These are phyloP conservation scores for Tetracladium marchalianum DNA, from an alignment of 495 filamentous ascomycete species.

Conservation along the genomic window DNA sequence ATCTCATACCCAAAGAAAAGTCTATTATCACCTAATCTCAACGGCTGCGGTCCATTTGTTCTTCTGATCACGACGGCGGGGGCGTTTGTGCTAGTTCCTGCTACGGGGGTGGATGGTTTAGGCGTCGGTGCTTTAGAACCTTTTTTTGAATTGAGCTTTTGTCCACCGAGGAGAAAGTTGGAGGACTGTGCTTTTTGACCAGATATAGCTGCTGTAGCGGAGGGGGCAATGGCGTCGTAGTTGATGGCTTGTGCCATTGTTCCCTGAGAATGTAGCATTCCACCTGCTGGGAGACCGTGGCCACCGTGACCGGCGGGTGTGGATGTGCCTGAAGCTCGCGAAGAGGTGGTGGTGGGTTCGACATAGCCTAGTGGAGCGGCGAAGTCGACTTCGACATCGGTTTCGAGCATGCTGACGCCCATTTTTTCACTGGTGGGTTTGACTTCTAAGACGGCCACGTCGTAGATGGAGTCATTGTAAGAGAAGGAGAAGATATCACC, in stretches of 20 bases:
- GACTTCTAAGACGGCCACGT: slow-evolving; percentile 85
- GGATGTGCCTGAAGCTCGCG: slow-evolving; percentile 49
- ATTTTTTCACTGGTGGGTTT: slow-evolving; percentile 71
- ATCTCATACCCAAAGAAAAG: slow-evolving; percentile 94
- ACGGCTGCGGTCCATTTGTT: slow-evolving; percentile 73
- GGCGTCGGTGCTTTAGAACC: slow-evolving; percentile 69
- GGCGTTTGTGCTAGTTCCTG: slow-evolving; percentile 54
- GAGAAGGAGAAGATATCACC: slow-evolving; percentile 90
- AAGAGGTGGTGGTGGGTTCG: slow-evolving; percentile 61
- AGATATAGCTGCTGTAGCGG: slow-evolving; percentile 48
- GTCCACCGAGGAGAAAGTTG: slow-evolving; percentile 69
- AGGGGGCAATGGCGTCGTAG: slow-evolving; percentile 87
- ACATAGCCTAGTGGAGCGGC: slow-evolving; percentile 89
- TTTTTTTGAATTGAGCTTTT: slow-evolving; percentile 72
- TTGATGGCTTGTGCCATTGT: slow-evolving; percentile 97
- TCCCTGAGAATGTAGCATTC: slow-evolving; percentile 68
- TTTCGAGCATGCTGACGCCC: slow-evolving; percentile 87
- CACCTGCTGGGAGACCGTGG: slow-evolving; percentile 43
- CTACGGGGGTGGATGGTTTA: slow-evolving; percentile 70
- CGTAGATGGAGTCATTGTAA: slow-evolving; percentile 89
- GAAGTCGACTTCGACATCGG: slow-evolving; percentile 91
- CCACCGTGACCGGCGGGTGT: slow-evolving; percentile 46
- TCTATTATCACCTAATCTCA: slow-evolving; percentile 78
- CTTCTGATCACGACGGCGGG: slow-evolving; percentile 33
- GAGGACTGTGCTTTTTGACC: slow-evolving; percentile 59